These are phyloP conservation scores for Brassica hybrid DNA, from an alignment of 441 rosid genomes.

Conservation along the genomic window DNA sequence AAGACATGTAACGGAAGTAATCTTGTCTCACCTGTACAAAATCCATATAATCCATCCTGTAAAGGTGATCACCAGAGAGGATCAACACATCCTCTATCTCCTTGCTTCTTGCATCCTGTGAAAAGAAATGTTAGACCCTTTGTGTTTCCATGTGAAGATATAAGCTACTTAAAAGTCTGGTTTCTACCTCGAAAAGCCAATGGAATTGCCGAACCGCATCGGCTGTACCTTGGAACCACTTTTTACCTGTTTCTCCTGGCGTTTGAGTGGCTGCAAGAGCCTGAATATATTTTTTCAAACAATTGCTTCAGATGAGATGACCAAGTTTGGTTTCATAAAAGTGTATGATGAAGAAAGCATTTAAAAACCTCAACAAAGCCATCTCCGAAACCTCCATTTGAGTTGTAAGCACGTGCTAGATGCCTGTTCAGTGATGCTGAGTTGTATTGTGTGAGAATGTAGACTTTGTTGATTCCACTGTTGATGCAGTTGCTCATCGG, in stretches of 20 bases:
- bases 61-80: constrained; percentile 95
- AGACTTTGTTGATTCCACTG: constrained; percentile 89
- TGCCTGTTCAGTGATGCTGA: constrained; percentile 89
- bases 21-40: constrained; percentile 69
- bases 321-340: constrained; percentile 15
- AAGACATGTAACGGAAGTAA: background rate
- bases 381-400: constrained; percentile 78
- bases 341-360: constrained; percentile 19
- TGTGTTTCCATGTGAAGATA: constrained; percentile 16
- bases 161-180: background rate
- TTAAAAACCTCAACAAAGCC: constrained; percentile 72
- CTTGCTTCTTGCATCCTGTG: constrained; percentile 74
- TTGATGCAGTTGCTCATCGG: constrained; percentile 98
- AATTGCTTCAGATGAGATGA: background rate
- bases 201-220: constrained; percentile 96
- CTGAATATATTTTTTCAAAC: constrained; percentile 38
- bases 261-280: constrained; percentile 96
- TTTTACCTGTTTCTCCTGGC: constrained; percentile 85
- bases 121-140: background rate
- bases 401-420: constrained; percentile 81
- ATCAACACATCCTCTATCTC: constrained; percentile 89
- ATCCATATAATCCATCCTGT: constrained; percentile 95
- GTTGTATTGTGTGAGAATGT: constrained; percentile 91
- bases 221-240: constrained; percentile 92
- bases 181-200: constrained; percentile 89